Conservation (phyloP, 805 yeast genomes). For the Kluyveromyces siamensis region DNA sequence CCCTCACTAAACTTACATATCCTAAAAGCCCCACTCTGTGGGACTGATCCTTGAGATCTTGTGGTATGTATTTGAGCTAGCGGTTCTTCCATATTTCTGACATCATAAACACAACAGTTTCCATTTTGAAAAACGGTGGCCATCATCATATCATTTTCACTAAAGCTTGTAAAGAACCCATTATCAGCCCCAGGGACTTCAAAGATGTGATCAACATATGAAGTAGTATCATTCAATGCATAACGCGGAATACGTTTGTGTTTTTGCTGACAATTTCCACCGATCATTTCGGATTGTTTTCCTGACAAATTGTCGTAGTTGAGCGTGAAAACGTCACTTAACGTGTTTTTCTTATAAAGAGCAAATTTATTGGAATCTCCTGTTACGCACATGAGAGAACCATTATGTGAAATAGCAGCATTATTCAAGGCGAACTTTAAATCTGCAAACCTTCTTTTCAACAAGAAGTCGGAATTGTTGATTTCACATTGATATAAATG, state of each 20-base stretch:
- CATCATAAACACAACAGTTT: conserved; percentile 63
- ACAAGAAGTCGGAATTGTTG: conserved; percentile 35
- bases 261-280: conserved; percentile 5
- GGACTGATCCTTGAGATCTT: conserved; percentile 32
- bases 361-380: conserved; percentile 72
- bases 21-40: conserved; percentile 57
- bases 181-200: conserved; percentile 54
- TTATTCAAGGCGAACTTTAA: conserved; percentile 68
- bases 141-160: conserved; percentile 64
- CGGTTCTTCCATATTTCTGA: conserved; percentile 50
- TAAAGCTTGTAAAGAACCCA: conserved; percentile 77
- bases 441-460: conserved; percentile 35
- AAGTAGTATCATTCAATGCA: conserved; percentile 21
- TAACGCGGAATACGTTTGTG: conserved; percentile 24
- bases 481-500: conserved; percentile 59
- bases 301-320: conserved; percentile 23
- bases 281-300: conserved; percentile 16
- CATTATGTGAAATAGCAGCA: conserved; percentile 59
- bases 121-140: conserved; percentile 87
- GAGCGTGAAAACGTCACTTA: conserved; percentile 20
- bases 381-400: conserved; percentile 49
- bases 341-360: conserved; percentile 34
- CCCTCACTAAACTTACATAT: conserved; percentile 55
- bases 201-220: conserved; percentile 31
- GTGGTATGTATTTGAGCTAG: conserved; percentile 51